phyloP scores from a whole-genome alignment of 306 rosid genomes.

The Trifolium subterraneum region DNA sequence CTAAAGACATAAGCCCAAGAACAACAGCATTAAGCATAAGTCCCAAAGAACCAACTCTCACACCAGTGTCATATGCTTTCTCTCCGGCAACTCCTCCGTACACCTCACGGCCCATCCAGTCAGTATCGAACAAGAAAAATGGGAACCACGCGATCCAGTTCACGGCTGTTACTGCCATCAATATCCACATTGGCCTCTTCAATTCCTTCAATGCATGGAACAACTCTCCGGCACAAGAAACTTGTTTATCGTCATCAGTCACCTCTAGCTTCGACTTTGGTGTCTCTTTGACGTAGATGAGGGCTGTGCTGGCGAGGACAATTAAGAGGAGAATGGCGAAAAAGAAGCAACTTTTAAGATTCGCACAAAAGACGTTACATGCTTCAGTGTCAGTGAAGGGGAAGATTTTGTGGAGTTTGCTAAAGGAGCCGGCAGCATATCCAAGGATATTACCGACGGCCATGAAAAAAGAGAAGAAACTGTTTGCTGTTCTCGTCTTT shows the following conservation, averaged over 20 bases:
- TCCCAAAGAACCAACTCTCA: slow-evolving; percentile 30
- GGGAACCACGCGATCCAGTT: slow-evolving; percentile 23
- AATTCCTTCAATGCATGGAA: slow-evolving; percentile 48
- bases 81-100: slow-evolving; percentile 16
- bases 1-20: slow-evolving; percentile 36
- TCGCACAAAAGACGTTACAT: slow-evolving; percentile 69
- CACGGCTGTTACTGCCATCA: slow-evolving; percentile 48
- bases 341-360: slow-evolving; percentile 79
- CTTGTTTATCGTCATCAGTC: not conserved
- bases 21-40: slow-evolving; percentile 35
- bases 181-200: slow-evolving; percentile 67
- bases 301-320: slow-evolving; percentile 16
- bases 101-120: slow-evolving; percentile 18
- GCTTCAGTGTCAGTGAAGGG: slow-evolving; percentile 65
- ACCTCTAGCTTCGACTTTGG: not conserved
- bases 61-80: slow-evolving; percentile 39
- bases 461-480: slow-evolving; percentile 7
- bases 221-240: slow-evolving; percentile 46
- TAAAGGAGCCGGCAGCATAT: slow-evolving; percentile 59
- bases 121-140: slow-evolving; percentile 3
- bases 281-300: slow-evolving; percentile 49
- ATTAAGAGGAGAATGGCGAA: slow-evolving; percentile 53
- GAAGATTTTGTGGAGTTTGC: slow-evolving; percentile 43
- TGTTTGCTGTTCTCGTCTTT: slow-evolving; percentile 47
- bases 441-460: slow-evolving; percentile 9